Conservation (phyloP, 352 stramenopile species). For the Phytopythium delawarense region DNA sequence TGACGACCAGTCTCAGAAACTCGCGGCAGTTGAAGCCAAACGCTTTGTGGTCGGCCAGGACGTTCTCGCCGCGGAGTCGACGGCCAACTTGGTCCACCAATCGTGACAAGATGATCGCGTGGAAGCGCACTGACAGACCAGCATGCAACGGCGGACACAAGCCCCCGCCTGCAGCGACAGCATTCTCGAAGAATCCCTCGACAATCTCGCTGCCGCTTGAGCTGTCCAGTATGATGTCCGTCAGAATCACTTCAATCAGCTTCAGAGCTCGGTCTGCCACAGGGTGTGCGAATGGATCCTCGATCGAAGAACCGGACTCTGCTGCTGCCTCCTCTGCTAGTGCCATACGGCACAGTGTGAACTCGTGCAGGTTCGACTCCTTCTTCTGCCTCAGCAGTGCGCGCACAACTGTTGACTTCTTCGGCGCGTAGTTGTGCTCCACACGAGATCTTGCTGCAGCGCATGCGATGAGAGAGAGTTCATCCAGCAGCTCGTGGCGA, state of each 20-base stretch:
- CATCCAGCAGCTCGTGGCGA: conserved; percentile 52
- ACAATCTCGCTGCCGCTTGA: conserved; percentile 46
- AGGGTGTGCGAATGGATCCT: conserved; percentile 57
- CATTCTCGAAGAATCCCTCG: conserved; percentile 43
- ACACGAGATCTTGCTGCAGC: conserved; percentile 38
- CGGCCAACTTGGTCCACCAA: conserved; percentile 49
- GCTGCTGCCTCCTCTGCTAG: conserved; percentile 42
- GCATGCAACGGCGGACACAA: conserved; percentile 39
- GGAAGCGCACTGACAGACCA: conserved; percentile 46
- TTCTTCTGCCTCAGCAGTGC: conserved; percentile 42
- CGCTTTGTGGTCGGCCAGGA: conserved; percentile 43
- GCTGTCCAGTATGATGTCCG: conserved; percentile 44
- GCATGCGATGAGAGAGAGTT: conserved; percentile 46
- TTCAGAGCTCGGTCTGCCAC: conserved; percentile 31
- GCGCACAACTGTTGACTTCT: conserved; percentile 27
- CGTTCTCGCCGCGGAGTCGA: conserved; percentile 35
- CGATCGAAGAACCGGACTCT: conserved; percentile 18
- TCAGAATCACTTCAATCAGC: conserved; percentile 45
- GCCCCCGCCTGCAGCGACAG: conserved; percentile 18
- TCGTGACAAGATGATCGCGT: conserved; percentile 44
- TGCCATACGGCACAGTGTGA: conserved; percentile 24
- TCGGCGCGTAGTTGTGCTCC: conserved; percentile 31
- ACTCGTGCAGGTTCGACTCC: conserved; percentile 30
- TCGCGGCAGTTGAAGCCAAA: conserved; percentile 56
- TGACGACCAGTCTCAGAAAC: conserved; percentile 48